A percentile compares a stretch with the other conserved stretches of the same genome.
Evolutionary conservation across 768 basidiomycete species (phyloP).

Genomic region (Tricholoma bakamatsutake): DNA sequence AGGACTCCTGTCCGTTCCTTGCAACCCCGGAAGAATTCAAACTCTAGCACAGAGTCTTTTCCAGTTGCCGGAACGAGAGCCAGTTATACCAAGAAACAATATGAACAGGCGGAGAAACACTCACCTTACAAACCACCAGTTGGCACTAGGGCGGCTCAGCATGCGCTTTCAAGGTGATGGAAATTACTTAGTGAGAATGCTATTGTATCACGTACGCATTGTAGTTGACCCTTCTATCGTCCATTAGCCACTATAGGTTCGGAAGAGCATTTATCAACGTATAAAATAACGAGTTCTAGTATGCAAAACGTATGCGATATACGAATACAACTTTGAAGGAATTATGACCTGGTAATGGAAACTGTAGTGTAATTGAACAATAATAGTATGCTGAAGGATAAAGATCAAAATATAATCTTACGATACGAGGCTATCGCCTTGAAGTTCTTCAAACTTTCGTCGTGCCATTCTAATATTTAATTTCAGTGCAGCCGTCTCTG

Average conservation of each 20-base stretch:
- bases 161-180: background rate
- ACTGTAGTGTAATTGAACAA: background rate
- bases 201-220: background rate
- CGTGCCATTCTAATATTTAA: conserved; percentile 86
- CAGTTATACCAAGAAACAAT: conserved; percentile 26
- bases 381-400: background rate
- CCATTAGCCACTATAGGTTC: background rate
- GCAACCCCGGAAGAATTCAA: conserved; percentile 2
- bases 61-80: conserved; percentile 34
- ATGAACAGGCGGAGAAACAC: conserved; percentile 25
- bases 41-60: conserved; percentile 25
- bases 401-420: conserved; percentile 12
- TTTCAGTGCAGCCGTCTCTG: conserved; percentile 85
- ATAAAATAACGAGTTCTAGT: background rate
- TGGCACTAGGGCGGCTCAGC: conserved; percentile 29
- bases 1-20: conserved; percentile 3
- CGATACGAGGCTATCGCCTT: conserved; percentile 56
- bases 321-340: background rate
- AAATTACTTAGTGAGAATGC: background rate
- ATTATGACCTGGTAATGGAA: background rate
- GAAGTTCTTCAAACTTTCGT: conserved; percentile 84
- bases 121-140: conserved; percentile 31
- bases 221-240: background rate
- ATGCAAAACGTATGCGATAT: background rate
- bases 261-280: background rate